Conservation (phyloP, 2,329 filamentous ascomycete genomes). For the Incumbomyces delicatus region DNA sequence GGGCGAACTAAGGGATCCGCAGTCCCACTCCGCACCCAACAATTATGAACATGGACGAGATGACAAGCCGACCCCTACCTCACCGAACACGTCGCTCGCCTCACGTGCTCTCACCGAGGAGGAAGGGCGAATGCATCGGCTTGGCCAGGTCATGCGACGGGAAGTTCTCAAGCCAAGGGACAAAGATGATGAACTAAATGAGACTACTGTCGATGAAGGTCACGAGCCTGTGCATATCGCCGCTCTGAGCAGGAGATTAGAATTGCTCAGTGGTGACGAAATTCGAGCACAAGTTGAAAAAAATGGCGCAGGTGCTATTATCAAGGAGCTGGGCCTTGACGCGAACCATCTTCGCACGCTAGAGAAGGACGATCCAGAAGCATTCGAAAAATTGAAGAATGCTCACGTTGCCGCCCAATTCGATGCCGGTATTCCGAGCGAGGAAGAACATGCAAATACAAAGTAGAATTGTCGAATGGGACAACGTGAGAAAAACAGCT, state of each 20-base stretch:
- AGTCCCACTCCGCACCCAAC: neutral
- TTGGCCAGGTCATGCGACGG: slow-evolving; percentile 56
- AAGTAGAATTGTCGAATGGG: too few relatives aligned
- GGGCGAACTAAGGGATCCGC: slow-evolving; percentile 14
- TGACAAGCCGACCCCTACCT: too few relatives aligned
- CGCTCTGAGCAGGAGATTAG: slow-evolving; percentile 34
- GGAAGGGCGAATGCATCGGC: slow-evolving; percentile 60
- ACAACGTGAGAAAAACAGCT: too few relatives aligned
- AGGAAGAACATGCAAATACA: neutral
- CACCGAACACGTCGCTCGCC: slow-evolving; percentile 53
- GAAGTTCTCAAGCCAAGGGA: slow-evolving; percentile 47
- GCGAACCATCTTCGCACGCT: slow-evolving; percentile 36
- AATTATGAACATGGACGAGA: slow-evolving; percentile 14
- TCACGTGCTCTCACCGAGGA: slow-evolving; percentile 55
- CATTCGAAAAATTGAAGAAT: slow-evolving; percentile 35
- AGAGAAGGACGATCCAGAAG: slow-evolving; percentile 34
- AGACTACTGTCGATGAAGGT: slow-evolving; percentile 29
- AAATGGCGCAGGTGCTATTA: slow-evolving; percentile 30
- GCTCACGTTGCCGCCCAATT: slow-evolving; percentile 39
- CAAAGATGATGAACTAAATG: slow-evolving; percentile 29
- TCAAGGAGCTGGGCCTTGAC: slow-evolving; percentile 35
- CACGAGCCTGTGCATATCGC: slow-evolving; percentile 35
- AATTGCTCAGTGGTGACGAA: slow-evolving; percentile 33
- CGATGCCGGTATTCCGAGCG: slow-evolving; percentile 20
- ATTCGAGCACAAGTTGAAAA: slow-evolving; percentile 31